Evolutionary conservation across 2,329 filamentous ascomycete species (phyloP).

Genomic region (Sarocladium brachiariae): DNA sequence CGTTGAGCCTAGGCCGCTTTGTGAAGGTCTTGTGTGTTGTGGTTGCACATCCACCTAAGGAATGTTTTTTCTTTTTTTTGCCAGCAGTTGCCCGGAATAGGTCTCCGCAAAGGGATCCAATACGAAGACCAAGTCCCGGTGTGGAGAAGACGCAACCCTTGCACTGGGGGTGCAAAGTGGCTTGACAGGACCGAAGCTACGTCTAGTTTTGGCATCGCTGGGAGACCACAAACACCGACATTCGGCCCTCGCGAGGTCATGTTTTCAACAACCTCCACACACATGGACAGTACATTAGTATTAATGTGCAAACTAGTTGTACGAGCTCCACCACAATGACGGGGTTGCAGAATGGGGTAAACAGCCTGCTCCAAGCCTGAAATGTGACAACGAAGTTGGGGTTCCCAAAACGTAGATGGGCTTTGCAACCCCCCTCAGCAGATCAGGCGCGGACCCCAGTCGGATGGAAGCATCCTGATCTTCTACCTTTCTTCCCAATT

Average conservation of each 20-base stretch:
- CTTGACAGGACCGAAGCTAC: too few relatives aligned
- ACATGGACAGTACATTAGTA: too few relatives aligned
- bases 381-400: constrained; percentile 1
- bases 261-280: background rate
- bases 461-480: constrained; percentile 9
- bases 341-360: background rate
- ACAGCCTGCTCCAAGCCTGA: background rate
- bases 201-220: too few relatives aligned
- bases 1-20: background rate
- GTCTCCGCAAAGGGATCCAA: too few relatives aligned
- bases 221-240: background rate
- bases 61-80: background rate
- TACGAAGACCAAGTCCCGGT: background rate
- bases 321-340: background rate
- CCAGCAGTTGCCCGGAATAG: too few relatives aligned
- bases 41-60: background rate
- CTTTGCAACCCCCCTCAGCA: constrained; percentile 1
- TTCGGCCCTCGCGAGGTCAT: background rate
- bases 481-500: constrained; percentile 7
- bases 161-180: too few relatives aligned
- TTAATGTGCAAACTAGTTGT: too few relatives aligned
- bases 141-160: background rate
- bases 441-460: constrained; percentile 7
- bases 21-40: background rate
- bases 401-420: background rate